phyloP scores from a whole-genome alignment of 2,329 filamentous ascomycete species.

The Capronia americana region DNA sequence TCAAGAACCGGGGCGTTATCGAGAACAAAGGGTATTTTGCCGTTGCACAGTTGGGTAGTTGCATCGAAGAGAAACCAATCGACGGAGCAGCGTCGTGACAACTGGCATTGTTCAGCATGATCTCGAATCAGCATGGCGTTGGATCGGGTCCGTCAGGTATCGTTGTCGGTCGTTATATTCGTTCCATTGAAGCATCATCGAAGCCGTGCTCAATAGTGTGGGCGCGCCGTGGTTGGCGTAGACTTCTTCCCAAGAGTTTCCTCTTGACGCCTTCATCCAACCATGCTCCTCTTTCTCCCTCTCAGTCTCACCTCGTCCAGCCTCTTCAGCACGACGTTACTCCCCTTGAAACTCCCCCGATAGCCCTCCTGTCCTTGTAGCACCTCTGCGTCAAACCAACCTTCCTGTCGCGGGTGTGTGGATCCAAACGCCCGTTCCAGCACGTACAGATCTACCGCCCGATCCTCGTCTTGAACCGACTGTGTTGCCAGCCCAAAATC shows the following conservation, averaged over 20 bases:
- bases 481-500: slow-evolving; percentile 91
- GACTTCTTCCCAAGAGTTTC: not conserved
- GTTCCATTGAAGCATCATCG: not conserved
- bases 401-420: slow-evolving; percentile 86
- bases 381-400: slow-evolving; percentile 71
- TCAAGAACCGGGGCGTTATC: slow-evolving; percentile 90
- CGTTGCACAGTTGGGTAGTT: slow-evolving; percentile 71
- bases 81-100: slow-evolving; percentile 15
- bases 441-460: slow-evolving; percentile 95
- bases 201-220: no score
- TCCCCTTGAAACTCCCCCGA: slow-evolving; percentile 74
- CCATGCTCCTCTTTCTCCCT: slow-evolving; percentile 95
- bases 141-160: slow-evolving; percentile 4
- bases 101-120: not conserved
- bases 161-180: not conserved
- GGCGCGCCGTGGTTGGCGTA: not conserved
- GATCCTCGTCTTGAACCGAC: slow-evolving; percentile 83
- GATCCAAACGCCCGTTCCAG: slow-evolving; percentile 92
- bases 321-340: slow-evolving; percentile 74
- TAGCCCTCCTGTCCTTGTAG: slow-evolving; percentile 68
- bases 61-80: slow-evolving; percentile 43
- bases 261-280: slow-evolving; percentile 67
- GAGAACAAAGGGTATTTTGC: slow-evolving; percentile 99
- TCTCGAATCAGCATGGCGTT: slow-evolving; percentile 33
- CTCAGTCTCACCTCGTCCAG: slow-evolving; percentile 92